Evolutionary conservation across 1,139 yeast genomes (phyloP), one percentile per base, ranked within the genome.

Genomic region (Pichia sp.): DNA sequence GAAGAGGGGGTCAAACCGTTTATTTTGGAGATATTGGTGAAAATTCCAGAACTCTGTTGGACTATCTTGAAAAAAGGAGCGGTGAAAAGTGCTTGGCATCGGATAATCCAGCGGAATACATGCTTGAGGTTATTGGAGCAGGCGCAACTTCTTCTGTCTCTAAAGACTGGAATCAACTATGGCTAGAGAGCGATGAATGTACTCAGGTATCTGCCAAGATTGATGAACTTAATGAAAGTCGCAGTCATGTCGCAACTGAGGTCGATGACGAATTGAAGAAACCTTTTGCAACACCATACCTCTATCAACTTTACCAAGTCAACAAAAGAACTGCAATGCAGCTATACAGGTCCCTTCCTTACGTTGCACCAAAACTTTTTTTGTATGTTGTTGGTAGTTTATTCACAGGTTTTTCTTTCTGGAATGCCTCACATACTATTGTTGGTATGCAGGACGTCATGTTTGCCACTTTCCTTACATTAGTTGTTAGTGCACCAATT

Each of bases 21-120:
- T 81, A 81, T 58, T 80, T 79, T 63, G 84, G 84, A 55, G 82
- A 79, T 60, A 76, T 81, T 61, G 85, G 85, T 55, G 63, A 74
- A 50, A 71, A 77, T 58, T 80, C 83, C 46, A 53, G 64, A 14
- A 73, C 75, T 2, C 65, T 81, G 51, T 67, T 79, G 48, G 61
- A 71, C 40, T 81, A 81, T 59, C 81, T 81, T 63, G 84, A 80
- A 63, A 66, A 66, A 46, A 70, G 79, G 58, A 84, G 85, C 54
- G 77, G 79, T 30, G 69, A 83, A 56, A 67, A 72, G 53, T 81
- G 86, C 70, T 72, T 74, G 6, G 55, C 50, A 58, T 66, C 58
- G 67, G 85, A 68, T 70, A 81, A 81, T 57, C 81, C 81, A 5
- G 80, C 82, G 33, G 83, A 78, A 64, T 78, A 80, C 73, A 75